Conservation (phyloP, 2,329 filamentous ascomycete genomes). For the Didymella glomerata region DNA sequence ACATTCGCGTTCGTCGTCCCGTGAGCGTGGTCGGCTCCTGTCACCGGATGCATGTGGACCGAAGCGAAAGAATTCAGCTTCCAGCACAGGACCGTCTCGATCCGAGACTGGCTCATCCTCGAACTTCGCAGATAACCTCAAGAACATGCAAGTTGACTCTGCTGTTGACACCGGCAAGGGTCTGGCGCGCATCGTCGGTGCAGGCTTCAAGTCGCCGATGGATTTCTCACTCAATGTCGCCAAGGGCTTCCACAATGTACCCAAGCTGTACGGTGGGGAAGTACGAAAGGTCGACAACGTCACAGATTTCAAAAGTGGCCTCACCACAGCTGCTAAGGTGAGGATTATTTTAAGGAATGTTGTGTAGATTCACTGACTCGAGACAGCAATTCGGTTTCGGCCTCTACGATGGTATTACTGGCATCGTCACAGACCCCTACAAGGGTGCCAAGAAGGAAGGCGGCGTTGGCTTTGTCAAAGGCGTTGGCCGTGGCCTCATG, state of each 20-base stretch:
- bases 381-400: slow-evolving; percentile 74
- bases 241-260: slow-evolving; percentile 87
- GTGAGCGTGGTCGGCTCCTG: slow-evolving; percentile 28
- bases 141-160: slow-evolving; percentile 56
- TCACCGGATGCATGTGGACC: slow-evolving; percentile 11
- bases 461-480: slow-evolving; percentile 74
- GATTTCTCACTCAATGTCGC: slow-evolving; percentile 84
- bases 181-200: slow-evolving; percentile 74
- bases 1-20: slow-evolving; percentile 40
- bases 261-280: slow-evolving; percentile 83
- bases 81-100: slow-evolving; percentile 26
- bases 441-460: slow-evolving; percentile 73
- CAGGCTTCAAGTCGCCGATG: slow-evolving; percentile 81
- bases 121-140: slow-evolving; percentile 30
- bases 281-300: slow-evolving; percentile 82
- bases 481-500: slow-evolving; percentile 82
- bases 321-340: slow-evolving; percentile 78
- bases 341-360: not conserved
- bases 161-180: slow-evolving; percentile 72
- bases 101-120: slow-evolving; percentile 31
- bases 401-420: slow-evolving; percentile 82
- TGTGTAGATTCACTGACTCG: slow-evolving; percentile 16
- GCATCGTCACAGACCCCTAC: slow-evolving; percentile 79
- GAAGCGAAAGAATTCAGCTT: slow-evolving; percentile 30
- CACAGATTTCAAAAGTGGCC: slow-evolving; percentile 76